phyloP scores from a whole-genome alignment of 805 yeast genomes.

The Cyberlindnera mississippiensis region DNA sequence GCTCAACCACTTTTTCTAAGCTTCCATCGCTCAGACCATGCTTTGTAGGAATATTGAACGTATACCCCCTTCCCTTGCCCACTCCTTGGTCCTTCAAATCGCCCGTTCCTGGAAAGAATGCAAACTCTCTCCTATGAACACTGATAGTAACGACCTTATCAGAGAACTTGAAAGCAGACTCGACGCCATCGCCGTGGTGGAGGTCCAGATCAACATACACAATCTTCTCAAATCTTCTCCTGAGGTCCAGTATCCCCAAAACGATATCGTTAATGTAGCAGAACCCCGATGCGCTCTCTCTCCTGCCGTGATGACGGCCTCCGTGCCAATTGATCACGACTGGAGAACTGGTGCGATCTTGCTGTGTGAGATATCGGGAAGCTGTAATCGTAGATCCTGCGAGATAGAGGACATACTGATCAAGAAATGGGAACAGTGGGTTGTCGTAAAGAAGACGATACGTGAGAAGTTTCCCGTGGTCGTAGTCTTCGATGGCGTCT shows the following conservation, averaged over 20 bases:
- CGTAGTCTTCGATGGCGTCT: slow-evolving; percentile 8
- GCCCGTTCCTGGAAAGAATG: slow-evolving; percentile 77
- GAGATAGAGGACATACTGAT: slow-evolving; percentile 42
- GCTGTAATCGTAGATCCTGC: slow-evolving; percentile 59
- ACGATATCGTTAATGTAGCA: slow-evolving; percentile 73
- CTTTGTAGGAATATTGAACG: slow-evolving; percentile 51
- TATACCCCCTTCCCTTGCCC: slow-evolving; percentile 35
- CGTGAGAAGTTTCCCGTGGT: slow-evolving; percentile 3
- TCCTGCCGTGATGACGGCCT: slow-evolving; percentile 68
- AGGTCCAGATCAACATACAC: slow-evolving; percentile 68
- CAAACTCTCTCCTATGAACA: slow-evolving; percentile 57
- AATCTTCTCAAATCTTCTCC: slow-evolving; percentile 43
- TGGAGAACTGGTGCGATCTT: slow-evolving; percentile 16
- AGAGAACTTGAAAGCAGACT: slow-evolving; percentile 54
- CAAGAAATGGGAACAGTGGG: slow-evolving; percentile 52
- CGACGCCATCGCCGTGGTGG: slow-evolving; percentile 83
- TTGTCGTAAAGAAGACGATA: slow-evolving; percentile 62
- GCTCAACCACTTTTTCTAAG: slow-evolving; percentile 34
- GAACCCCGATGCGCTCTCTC: slow-evolving; percentile 58
- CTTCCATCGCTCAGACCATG: slow-evolving; percentile 52
- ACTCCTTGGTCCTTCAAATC: slow-evolving; percentile 32
- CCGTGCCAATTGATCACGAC: slow-evolving; percentile 70
- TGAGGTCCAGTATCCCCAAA: slow-evolving; percentile 46
- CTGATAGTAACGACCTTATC: slow-evolving; percentile 58
- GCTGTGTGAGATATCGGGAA: slow-evolving; percentile 25